These are phyloP conservation scores for Austroboletus eburneus DNA, from an alignment of 768 basidiomycete genomes.

Conservation along the genomic window DNA sequence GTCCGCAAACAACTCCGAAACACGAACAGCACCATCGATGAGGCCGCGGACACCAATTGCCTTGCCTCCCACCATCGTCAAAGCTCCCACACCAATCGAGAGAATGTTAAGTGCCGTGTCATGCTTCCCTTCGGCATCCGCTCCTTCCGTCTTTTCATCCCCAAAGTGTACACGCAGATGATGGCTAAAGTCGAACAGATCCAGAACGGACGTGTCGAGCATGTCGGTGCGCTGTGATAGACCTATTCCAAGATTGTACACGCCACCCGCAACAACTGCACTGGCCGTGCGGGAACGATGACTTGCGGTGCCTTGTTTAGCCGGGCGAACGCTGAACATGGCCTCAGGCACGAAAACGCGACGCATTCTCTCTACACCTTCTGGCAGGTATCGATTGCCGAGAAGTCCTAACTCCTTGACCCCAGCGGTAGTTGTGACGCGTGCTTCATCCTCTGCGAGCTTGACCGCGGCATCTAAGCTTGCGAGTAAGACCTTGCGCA, in stretches of 20 bases:
- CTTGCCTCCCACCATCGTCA: constrained; percentile 88
- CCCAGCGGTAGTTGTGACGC: constrained; percentile 56
- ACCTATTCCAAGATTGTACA: constrained; percentile 78
- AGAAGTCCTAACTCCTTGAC: constrained; percentile 65
- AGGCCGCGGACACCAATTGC: constrained; percentile 70
- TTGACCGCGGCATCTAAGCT: constrained; percentile 79
- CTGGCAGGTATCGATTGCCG: constrained; percentile 74
- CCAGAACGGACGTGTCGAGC: constrained; percentile 74
- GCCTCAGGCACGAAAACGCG: constrained; percentile 95
- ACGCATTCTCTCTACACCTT: constrained; percentile 73
- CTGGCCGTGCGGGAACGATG: constrained; percentile 37
- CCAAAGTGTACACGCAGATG: constrained; percentile 72
- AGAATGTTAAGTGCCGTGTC: constrained; percentile 66
- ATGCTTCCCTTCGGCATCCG: constrained; percentile 37
- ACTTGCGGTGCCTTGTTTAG: constrained; percentile 37
- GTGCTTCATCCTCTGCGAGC: constrained; percentile 80
- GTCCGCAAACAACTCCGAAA: constrained; percentile 77
- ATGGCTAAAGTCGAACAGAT: constrained; percentile 83
- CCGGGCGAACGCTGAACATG: constrained; percentile 74
- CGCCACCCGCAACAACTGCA: constrained; percentile 70
- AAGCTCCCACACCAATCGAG: constrained; percentile 75
- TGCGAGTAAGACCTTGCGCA: constrained; percentile 69
- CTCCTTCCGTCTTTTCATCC: constrained; percentile 34
- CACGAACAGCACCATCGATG: constrained; percentile 71
- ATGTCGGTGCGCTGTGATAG: constrained; percentile 75